Percentiles rank a stretch among this genome's conserved stretches.
phyloP scores from a whole-genome alignment of 2,329 filamentous ascomycete species.

The Paramyrothecium roridum region DNA sequence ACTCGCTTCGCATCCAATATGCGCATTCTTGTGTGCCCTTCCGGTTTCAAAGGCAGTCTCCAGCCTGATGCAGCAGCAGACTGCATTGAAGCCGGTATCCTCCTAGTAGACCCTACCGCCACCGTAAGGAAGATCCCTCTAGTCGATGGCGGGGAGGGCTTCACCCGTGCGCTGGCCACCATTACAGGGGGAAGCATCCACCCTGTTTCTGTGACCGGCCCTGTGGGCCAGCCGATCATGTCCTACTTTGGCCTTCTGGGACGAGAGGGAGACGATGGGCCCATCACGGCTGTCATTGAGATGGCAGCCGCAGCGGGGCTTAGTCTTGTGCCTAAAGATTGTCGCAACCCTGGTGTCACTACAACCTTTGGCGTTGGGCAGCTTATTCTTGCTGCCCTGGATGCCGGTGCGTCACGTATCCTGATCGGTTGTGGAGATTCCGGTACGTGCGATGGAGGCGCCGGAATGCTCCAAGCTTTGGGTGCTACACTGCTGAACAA shows the following conservation, averaged over 20 bases:
- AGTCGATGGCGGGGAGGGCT: constrained; percentile 51
- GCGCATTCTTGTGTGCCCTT: constrained; percentile 45
- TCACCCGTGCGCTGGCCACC: constrained; percentile 41
- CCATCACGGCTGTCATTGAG: constrained; percentile 43
- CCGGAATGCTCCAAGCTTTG: constrained; percentile 51
- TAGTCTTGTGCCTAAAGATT: constrained; percentile 40
- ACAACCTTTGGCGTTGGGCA: constrained; percentile 51
- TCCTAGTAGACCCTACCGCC: constrained; percentile 38
- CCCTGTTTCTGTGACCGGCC: constrained; percentile 36
- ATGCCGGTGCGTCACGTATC: constrained; percentile 40
- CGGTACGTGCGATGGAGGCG: constrained; percentile 50
- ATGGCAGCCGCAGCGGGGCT: constrained; percentile 52
- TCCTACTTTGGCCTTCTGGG: constrained; percentile 45
- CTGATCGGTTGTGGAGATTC: constrained; percentile 52
- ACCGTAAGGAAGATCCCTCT: constrained; percentile 44
- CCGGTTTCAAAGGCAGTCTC: constrained; percentile 52
- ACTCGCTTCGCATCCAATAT: constrained; percentile 10
- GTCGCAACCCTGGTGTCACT: constrained; percentile 42
- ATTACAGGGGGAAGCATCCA: constrained; percentile 37
- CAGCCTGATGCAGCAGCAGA: constrained; percentile 44
- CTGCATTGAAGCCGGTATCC: constrained; percentile 46
- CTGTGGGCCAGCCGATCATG: constrained; percentile 33
- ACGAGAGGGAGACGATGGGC: constrained; percentile 10
- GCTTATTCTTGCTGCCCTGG: constrained; percentile 41
- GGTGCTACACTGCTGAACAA: constrained; percentile 39